Evolutionary conservation across 441 rosid genomes (phyloP), one percentile per base, ranked within the genome.

Genomic region (Codiaeum variegatum): DNA sequence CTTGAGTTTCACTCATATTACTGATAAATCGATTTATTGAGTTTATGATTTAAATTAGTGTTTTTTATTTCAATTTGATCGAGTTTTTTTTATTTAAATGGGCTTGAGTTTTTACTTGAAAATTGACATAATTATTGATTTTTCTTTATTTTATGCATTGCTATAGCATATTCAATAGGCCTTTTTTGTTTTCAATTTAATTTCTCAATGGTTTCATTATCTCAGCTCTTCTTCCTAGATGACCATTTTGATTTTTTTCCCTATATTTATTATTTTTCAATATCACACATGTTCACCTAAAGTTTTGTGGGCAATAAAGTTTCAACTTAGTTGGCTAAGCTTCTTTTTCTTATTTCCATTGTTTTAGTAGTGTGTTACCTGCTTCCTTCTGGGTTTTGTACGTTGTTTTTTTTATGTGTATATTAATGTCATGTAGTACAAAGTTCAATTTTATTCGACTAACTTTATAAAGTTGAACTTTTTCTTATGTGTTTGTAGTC

Each of bases 401-500:
- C 31, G 5, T 11, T 56, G 61, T 56, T 9, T 51, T n/a, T 51
- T 11, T 6, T n/a, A 54, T 54, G 32, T 21, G 29, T 24, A 56
- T 56, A 11, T 56, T 56, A 24, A 24, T 56, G 11, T 3, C 61
- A 10, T 56, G 31, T 6, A 9, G 31, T 29, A 24, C n/a, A n/a
- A 56, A 24, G 31, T 51, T 51, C 10, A 5, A 7, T 51, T 51
- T 21, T 8, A 1, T 67, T 28, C 34, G 18, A 29, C 16, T 46
- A 3, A 3, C 11, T 29, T n/a, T 16, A 2, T 66, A 6, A 44
- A 7, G 21, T 29, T 49, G 2, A 34, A 31, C 47, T 52, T 6
- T n/a, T 67, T 52, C 12, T 24, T 73, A 56, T 65, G 71, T 56
- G 32, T 7, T 3, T n/a, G n/a, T n/a, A n/a, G n/a, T n/a, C n/a